Evolutionary conservation across 352 stramenopile genomes (phyloP).

Genomic region (Phytopythium oedochilum): DNA sequence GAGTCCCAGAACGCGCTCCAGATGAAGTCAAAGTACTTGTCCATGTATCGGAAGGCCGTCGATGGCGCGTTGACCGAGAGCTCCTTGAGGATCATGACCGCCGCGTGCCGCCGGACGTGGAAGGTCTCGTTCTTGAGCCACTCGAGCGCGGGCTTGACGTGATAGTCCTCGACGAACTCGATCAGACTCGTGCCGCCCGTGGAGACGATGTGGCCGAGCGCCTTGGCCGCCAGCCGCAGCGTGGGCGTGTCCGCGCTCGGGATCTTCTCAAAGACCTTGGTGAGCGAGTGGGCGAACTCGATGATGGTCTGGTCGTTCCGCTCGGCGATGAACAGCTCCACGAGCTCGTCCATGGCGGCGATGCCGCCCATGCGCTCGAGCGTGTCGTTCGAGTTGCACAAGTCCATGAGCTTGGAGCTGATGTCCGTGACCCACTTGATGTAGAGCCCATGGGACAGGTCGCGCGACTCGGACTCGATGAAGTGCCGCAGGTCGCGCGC

Average conservation of each 20-base stretch:
- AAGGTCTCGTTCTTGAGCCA: conserved; percentile 90
- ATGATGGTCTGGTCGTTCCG: conserved; percentile 89
- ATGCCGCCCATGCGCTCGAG: conserved; percentile 82
- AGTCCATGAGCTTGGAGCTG: conserved; percentile 73
- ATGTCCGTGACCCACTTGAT: conserved; percentile 87
- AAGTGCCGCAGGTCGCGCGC: conserved; percentile 74
- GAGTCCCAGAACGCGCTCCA: conserved; percentile 88
- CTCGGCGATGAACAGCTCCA: conserved; percentile 87
- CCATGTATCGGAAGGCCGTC: conserved; percentile 84
- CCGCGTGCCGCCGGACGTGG: conserved; percentile 79
- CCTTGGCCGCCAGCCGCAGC: conserved; percentile 70
- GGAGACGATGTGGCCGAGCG: conserved; percentile 84
- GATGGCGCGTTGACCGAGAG: conserved; percentile 83
- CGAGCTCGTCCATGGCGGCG: conserved; percentile 85
- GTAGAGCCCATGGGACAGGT: conserved; percentile 80
- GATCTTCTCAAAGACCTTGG: conserved; percentile 87
- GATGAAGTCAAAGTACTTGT: conserved; percentile 89
- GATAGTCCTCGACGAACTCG: conserved; percentile 87
- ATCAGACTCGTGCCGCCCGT: conserved; percentile 83
- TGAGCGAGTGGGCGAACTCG: conserved; percentile 85
- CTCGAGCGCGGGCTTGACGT: conserved; percentile 82
- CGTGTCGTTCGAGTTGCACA: conserved; percentile 77
- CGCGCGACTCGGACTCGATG: conserved; percentile 84
- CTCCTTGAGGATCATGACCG: conserved; percentile 86
- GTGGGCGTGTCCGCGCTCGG: conserved; percentile 64